Evolutionary conservation across 2,329 filamentous ascomycete genomes (phyloP), one percentile per base, ranked within the genome.

Genomic region (Pseudopithomyces chartarum): DNA sequence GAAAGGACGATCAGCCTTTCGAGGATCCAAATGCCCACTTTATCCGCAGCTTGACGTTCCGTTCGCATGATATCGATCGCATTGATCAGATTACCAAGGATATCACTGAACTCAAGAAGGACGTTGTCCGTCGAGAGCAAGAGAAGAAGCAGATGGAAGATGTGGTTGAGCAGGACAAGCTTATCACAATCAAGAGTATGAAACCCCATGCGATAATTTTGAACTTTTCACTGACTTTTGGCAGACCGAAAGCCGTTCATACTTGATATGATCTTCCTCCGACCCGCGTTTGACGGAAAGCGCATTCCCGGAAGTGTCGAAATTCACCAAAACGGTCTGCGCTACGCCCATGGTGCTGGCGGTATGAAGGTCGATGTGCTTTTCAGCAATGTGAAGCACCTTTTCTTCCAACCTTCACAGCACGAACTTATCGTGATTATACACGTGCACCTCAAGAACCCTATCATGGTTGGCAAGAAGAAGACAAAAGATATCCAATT

Each of bases 121-220:
- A 94, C 65, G 88, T 91, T 5, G 86, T 91, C 40, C 93, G 96
- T 77, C 90, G 92, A 67, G 95, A 99, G 76, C 93, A 97, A 70
- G 94, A 97, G 78, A 97, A 98, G 86, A 99, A 99, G 80, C 94
- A 99, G 67, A 90, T 99, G 90, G 95, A 99, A 74, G 95, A 99
- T 76, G 95, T 99, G 20, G 93, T 99, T 6, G 95, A 98, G 78
- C 95, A 99, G 76, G 95, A 99, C 75, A 99, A 99, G 81, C 86
- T 99, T 51, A 83, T 96, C 65, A 93, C 97, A 73, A 93, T 98
- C 65, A 85, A 95, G 82, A 97, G 90, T 92, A 81, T 81, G 87
- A 39, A 17, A 23, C 7, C 20, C 46, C 11, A 26, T 10, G 5
- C 33, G 8, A 23, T 38, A n/a, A 12, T 34, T 40, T 38, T n/a